Conservation (phyloP, 2,329 filamentous ascomycete genomes). For the Corinectria fuckeliana region DNA sequence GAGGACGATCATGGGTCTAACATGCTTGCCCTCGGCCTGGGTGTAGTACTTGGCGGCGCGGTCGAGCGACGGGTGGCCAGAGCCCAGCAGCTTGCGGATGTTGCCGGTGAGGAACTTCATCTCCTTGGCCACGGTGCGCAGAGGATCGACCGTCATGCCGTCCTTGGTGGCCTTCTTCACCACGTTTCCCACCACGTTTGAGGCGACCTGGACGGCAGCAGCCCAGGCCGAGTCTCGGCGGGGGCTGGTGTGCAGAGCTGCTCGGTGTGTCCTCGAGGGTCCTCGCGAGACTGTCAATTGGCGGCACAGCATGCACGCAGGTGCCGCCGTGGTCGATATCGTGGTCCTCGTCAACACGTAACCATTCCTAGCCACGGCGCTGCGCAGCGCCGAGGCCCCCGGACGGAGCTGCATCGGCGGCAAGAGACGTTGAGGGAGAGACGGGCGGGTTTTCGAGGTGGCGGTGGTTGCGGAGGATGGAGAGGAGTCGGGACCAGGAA, state of each 20-base stretch:
- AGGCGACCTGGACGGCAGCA: conserved; percentile 73
- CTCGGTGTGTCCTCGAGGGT: conserved; percentile 43
- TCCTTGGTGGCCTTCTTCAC: conserved; percentile 67
- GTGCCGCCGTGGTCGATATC: conserved; percentile 22
- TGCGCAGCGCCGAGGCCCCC: conserved; percentile 58
- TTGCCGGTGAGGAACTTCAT: conserved; percentile 96
- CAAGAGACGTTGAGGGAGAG: conserved; percentile 8
- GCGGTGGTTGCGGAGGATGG: conserved; percentile 4
- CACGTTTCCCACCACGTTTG: conserved; percentile 74
- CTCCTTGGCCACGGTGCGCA: conserved; percentile 91
- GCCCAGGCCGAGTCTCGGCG: conserved; percentile 71
- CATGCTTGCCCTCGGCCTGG: conserved; percentile 93
- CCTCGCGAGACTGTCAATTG: conserved; percentile 41
- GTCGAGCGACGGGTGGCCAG: conserved; percentile 91
- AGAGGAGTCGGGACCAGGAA: background rate
- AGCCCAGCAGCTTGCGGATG: conserved; percentile 90
- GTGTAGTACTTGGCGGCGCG: conserved; percentile 98
- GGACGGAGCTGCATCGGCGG: conserved; percentile 60
- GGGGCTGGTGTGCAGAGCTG: conserved; percentile 52
- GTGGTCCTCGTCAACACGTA: conserved; percentile 30
- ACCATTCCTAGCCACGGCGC: conserved; percentile 42
- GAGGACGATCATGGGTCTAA: conserved; percentile 91
- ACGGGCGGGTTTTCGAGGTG: conserved; percentile 10
- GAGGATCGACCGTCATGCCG: conserved; percentile 81
- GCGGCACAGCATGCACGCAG: conserved; percentile 43